phyloP scores from a whole-genome alignment of 768 basidiomycete genomes.

The Lactifluus hygrophoroides region DNA sequence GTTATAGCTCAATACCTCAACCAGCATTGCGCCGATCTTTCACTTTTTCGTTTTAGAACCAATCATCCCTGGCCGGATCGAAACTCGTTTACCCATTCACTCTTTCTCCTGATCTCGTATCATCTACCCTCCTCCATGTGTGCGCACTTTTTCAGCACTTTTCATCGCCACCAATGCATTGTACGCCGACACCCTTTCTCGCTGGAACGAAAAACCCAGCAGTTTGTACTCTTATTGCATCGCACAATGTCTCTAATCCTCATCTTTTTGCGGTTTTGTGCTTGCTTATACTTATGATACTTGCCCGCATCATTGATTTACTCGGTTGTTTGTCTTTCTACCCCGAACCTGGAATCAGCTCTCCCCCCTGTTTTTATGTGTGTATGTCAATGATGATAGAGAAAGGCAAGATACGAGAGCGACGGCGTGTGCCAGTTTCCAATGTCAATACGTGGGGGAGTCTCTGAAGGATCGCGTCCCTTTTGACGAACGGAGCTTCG shows the following conservation, averaged over 20 bases:
- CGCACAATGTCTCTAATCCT: slow-evolving; percentile 14
- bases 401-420: slow-evolving; percentile 12
- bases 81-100: neutral
- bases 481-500: too few relatives aligned
- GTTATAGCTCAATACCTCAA: slow-evolving; percentile 36
- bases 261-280: slow-evolving; percentile 8
- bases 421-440: neutral
- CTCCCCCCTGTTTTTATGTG: slow-evolving; percentile 10
- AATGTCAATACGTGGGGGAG: neutral
- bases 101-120: neutral
- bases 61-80: slow-evolving; percentile 13
- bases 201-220: slow-evolving; percentile 13
- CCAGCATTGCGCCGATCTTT: slow-evolving; percentile 4
- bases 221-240: slow-evolving; percentile 18
- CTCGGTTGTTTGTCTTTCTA: slow-evolving; percentile 10
- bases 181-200: slow-evolving; percentile 11
- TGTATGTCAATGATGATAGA: slow-evolving; percentile 17
- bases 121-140: slow-evolving; percentile 2
- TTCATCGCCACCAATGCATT: slow-evolving; percentile 13
- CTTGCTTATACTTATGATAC: slow-evolving; percentile 21
- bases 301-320: slow-evolving; percentile 9
- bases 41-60: slow-evolving; percentile 9
- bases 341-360: slow-evolving; percentile 13
- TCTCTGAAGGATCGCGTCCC: too few relatives aligned
- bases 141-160: neutral